Evolutionary conservation across 768 basidiomycete genomes (phyloP).

Genomic region (Pilatotrama ljubarskyi): DNA sequence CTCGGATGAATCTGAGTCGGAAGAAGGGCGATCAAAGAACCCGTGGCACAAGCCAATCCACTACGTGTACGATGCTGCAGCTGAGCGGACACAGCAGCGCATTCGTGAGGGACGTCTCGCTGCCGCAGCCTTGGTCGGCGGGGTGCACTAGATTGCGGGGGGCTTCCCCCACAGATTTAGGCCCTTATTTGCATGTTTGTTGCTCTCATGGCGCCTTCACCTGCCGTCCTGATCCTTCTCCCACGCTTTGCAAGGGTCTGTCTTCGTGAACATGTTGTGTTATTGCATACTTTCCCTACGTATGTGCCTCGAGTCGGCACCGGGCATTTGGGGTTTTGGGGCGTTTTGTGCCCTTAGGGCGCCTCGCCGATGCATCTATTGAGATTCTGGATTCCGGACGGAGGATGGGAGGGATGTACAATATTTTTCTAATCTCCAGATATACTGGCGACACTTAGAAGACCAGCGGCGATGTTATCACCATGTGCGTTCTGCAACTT

Average conservation of each 20-base stretch:
- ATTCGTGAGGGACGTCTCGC: conserved; percentile 43
- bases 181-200: too few species aligned
- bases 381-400: neutral
- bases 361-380: neutral
- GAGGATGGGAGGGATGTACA: conserved; percentile 12
- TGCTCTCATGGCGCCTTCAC: neutral
- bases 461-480: conserved; percentile 2
- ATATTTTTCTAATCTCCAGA: conserved; percentile 12
- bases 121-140: conserved; percentile 28
- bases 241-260: neutral
- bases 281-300: conserved; percentile 14
- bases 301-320: neutral
- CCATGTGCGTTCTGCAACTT: too few species aligned
- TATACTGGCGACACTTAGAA: conserved; percentile 5
- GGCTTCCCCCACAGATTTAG: too few species aligned
- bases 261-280: conserved; percentile 21
- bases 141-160: conserved; percentile 25
- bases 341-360: neutral
- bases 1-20: conserved; percentile 47
- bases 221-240: neutral
- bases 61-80: conserved; percentile 92
- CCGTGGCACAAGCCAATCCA: conserved; percentile 50
- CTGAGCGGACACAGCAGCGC: conserved; percentile 70
- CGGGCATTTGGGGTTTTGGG: neutral
- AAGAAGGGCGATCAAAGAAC: conserved; percentile 38